Evolutionary conservation across 2,329 filamentous ascomycete species (phyloP), one percentile per base, ranked within the genome.

Genomic region (Venturia oleaginea): DNA sequence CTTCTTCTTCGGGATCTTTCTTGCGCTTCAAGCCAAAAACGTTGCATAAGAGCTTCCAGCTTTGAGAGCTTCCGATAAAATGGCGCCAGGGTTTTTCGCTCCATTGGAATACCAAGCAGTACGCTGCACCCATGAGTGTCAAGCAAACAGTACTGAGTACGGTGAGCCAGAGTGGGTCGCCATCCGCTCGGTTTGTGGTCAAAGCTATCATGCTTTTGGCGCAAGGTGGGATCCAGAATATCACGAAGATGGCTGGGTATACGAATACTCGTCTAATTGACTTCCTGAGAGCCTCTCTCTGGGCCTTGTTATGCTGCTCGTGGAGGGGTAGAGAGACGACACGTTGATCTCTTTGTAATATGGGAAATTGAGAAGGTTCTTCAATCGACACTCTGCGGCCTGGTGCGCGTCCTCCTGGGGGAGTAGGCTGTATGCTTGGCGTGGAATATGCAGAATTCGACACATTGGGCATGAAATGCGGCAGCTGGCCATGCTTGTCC

Each of bases 231-330:
- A 88, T 75, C 90, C 90, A 93, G 68, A 90, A 84, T 4, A 84
- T 74, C 24, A 89, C 79, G 73, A 93, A 92, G 4, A 89, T 82
- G 22, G 87, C 72, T 0, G 90, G 90, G 72, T 93, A 93, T 59
- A 91, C 84, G 74, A 92, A 91, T 22, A 92, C 79, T 37, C 88
- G 82, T 38, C 87, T 83, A 2, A 92, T 80, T 70, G 92, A 88
- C 11, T 86, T 83, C 55, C 83, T 81, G 65, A 90, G 86, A 22
- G 15, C 22, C 13, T 37, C 17, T 40, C 62, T 22, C n/a, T 57
- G 32, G 19, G 24, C 27, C 10, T 59, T 48, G 22, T 51, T 37
- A 42, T 34, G n/a, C 38, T 62, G 24, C 2, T 42, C 22, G 15
- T 34, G 4, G 4, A 32, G 15, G 10, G 24, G 59, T 11, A 27